Evolutionary conservation across 192 early-diverging fungal genomes (phyloP), one percentile per base, ranked within the genome.

Genomic region (Lobosporangium transversale): DNA sequence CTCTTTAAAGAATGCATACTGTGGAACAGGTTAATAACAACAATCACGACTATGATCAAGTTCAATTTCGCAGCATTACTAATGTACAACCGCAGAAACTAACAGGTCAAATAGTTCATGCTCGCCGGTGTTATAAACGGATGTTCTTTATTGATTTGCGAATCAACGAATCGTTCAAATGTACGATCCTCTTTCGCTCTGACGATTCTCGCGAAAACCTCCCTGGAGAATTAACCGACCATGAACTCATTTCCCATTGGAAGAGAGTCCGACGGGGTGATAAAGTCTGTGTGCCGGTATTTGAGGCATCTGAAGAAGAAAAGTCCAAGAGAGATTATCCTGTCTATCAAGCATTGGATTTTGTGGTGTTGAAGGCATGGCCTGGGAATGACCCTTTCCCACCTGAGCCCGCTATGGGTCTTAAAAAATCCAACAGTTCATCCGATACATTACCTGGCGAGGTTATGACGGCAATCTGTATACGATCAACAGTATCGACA

Each of bases 151-250:
- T 80, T 20, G 79, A 80, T 27, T 47, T 80, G 1, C 79, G 70
- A n/a, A 69, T 65, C 24, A 20, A 33, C 48, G 17, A n/a, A 2
- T 20, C 53, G 8, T 21, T 23, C 20, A 82, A 81, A 40, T 35
- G 37, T 18, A 81, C 82, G 32, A 50, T 85, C 18, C 61, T 83
- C 17, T 76, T 85, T 60, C 79, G 84, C 17, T 74, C 67, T 20
- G 84, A 85, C 36, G 83, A 85, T 49, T 21, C 48, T 11, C 78
- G 74, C 4, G 23, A 62, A 42, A 18, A 55, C 17, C 36, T 62
- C 29, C 58, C 53, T 36, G 27, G 7, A 27, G 9, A 32, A 0
- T 47, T 76, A 11, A 43, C 59, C 0, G 73, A 76, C 27, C 64
- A 33, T 1, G 64, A 67, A 11, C 32, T 76, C 1, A 26, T 45